phyloP scores from a whole-genome alignment of 2,329 filamentous ascomycete genomes.

The Chaetomiaceae sp. region DNA sequence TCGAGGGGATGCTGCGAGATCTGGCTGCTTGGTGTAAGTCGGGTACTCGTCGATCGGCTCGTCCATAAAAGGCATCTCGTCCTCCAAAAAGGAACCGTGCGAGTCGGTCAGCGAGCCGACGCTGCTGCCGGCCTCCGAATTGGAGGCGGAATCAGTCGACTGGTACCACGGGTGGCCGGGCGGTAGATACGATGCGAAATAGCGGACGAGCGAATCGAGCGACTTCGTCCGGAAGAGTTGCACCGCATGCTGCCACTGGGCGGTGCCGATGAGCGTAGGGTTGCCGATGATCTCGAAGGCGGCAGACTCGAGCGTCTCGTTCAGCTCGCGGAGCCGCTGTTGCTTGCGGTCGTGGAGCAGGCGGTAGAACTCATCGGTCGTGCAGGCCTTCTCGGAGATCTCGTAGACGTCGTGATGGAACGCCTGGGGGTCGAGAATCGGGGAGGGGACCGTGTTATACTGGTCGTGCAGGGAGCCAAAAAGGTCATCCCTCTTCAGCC shows the following conservation, averaged over 20 bases:
- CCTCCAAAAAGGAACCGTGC: conserved; percentile 37
- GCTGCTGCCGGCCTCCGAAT: conserved; percentile 38
- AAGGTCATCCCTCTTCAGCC: conserved; percentile 56
- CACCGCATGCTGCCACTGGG: conserved; percentile 55
- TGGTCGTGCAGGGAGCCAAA: conserved; percentile 54
- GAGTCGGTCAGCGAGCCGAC: conserved; percentile 33
- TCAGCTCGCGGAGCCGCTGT: conserved; percentile 51
- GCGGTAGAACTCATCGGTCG: conserved; percentile 51
- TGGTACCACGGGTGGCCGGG: conserved; percentile 44
- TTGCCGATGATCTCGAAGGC: conserved; percentile 59
- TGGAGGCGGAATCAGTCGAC: conserved; percentile 31
- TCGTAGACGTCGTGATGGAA: conserved; percentile 60
- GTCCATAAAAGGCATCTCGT: conserved; percentile 39
- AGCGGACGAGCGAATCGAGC: conserved; percentile 56
- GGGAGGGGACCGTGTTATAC: conserved; percentile 55
- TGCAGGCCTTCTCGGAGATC: conserved; percentile 48
- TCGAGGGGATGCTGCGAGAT: conserved; percentile 44
- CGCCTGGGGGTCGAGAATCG: conserved; percentile 56
- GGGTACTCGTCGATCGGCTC: conserved; percentile 41
- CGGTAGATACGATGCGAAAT: conserved; percentile 56
- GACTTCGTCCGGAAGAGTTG: conserved; percentile 57
- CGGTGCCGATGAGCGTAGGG: conserved; percentile 53
- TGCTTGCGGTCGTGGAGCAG: conserved; percentile 51
- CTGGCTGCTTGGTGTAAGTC: conserved; percentile 27
- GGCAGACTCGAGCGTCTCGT: conserved; percentile 52